phyloP scores from a whole-genome alignment of 169 alveolate genomes.

The Plasmodium knowlesi region DNA sequence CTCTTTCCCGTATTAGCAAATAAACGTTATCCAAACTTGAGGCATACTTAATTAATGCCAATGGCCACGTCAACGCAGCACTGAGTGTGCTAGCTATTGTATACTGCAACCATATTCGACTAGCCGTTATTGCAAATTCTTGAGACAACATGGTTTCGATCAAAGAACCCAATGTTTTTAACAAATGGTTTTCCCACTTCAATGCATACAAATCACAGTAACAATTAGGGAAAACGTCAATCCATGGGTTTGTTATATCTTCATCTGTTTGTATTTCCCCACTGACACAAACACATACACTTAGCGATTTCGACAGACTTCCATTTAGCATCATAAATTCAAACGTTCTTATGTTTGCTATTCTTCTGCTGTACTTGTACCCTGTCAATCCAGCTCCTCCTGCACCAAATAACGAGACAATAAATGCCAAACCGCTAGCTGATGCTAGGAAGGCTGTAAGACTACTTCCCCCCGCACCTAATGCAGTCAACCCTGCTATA shows the following conservation, averaged over 20 bases:
- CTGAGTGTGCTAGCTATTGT: constrained; percentile 82
- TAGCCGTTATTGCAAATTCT: constrained; percentile 86
- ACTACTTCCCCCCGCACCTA: constrained; percentile 86
- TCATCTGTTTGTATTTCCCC: constrained; percentile 82
- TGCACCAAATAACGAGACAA: constrained; percentile 88
- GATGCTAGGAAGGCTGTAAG: constrained; percentile 85
- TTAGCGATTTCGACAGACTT: constrained; percentile 79
- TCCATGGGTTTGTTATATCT: constrained; percentile 85
- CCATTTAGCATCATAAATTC: constrained; percentile 86
- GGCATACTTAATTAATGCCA: constrained; percentile 89
- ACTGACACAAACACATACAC: constrained; percentile 85
- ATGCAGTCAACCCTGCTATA: constrained; percentile 87
- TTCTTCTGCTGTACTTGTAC: constrained; percentile 84
- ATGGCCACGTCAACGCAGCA: constrained; percentile 90
- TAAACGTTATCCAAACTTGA: constrained; percentile 91
- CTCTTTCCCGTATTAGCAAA: constrained; percentile 88
- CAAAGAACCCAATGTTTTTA: constrained; percentile 80
- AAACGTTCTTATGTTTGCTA: constrained; percentile 80
- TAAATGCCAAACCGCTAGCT: constrained; percentile 85
- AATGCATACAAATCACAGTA: constrained; percentile 83
- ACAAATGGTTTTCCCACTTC: constrained; percentile 82
- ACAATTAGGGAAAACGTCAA: constrained; percentile 79
- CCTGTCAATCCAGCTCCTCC: constrained; percentile 89
- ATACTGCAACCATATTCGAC: constrained; percentile 81
- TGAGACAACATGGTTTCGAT: constrained; percentile 77